Percentiles rank a stretch among this genome's conserved stretches.
Conservation (phyloP, 176 grass and related monocot genomes). For the Chrysopogon serrulatus region DNA sequence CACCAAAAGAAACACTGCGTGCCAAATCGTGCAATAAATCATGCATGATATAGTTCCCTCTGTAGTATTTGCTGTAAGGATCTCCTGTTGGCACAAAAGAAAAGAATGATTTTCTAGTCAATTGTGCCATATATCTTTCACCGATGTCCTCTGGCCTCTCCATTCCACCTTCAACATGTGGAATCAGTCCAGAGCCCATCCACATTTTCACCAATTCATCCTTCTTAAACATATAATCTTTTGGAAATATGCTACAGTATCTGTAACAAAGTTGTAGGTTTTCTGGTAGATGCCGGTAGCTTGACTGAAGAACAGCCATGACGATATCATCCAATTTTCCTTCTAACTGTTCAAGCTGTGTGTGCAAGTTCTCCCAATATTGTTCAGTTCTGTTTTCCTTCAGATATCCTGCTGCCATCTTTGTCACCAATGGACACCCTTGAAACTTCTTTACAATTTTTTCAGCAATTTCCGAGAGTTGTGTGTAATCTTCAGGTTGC, state of each 20-base stretch:
- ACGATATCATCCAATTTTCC: background rate
- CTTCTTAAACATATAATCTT: constrained; percentile 15
- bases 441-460: background rate
- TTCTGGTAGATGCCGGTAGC: constrained; percentile 18
- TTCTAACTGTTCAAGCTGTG: background rate
- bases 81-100: background rate
- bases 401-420: constrained; percentile 21
- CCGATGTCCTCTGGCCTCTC: background rate
- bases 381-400: background rate
- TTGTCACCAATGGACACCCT: constrained; percentile 32
- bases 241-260: constrained; percentile 46
- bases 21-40: constrained; percentile 41
- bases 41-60: constrained; percentile 24
- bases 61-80: background rate
- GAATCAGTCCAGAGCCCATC: background rate
- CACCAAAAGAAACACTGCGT: constrained; percentile 23
- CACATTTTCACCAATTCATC: background rate
- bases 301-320: constrained; percentile 14
- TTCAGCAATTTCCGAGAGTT: background rate
- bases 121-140: background rate
- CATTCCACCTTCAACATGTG: background rate
- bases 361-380: constrained; percentile 3
- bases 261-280: constrained; percentile 16
- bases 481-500: background rate
- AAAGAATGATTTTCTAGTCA: background rate